A percentile compares a stretch with the other conserved stretches of the same genome.
Conservation (phyloP, 768 basidiomycete species). For the Boletus vermiculosoides region DNA sequence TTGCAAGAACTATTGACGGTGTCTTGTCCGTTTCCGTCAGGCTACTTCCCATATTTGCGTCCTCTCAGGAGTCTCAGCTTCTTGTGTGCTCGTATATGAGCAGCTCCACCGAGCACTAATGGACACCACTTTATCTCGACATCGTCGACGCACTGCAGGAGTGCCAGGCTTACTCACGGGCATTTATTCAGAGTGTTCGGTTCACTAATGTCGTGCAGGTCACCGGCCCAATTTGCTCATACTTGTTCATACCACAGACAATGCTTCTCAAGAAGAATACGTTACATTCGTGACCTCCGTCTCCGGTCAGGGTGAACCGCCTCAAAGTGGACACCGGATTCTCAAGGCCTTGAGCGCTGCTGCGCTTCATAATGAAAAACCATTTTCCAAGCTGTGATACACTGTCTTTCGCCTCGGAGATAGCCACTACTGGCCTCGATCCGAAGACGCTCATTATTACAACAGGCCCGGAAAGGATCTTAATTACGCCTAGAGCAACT, state of each 20-base stretch:
- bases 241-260: conserved; percentile 46
- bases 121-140: conserved; percentile 86
- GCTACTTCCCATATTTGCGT: conserved; percentile 33
- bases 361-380: no score
- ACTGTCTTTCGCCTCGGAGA: conserved; percentile 36
- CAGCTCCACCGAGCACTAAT: conserved; percentile 73
- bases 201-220: conserved; percentile 50
- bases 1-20: conserved; percentile 38
- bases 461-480: conserved; percentile 81
- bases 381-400: conserved; percentile 63
- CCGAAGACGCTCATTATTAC: conserved; percentile 57
- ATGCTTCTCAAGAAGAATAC: conserved; percentile 47
- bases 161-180: conserved; percentile 47
- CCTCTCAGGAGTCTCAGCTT: no score
- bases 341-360: no score
- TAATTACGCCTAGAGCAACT: conserved; percentile 74
- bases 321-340: no score
- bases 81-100: conserved; percentile 76
- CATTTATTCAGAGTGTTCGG: conserved; percentile 59
- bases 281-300: conserved; percentile 88
- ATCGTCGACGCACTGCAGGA: conserved; percentile 70
- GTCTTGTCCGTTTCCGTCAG: conserved; percentile 63
- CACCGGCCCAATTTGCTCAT: conserved; percentile 44
- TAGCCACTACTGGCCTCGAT: conserved; percentile 74
- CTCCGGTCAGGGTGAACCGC: conserved; percentile 70